Base-by-base conservation (phyloP, 1,284 basidiomycete species). In the Fistulina hepatica region DNA sequence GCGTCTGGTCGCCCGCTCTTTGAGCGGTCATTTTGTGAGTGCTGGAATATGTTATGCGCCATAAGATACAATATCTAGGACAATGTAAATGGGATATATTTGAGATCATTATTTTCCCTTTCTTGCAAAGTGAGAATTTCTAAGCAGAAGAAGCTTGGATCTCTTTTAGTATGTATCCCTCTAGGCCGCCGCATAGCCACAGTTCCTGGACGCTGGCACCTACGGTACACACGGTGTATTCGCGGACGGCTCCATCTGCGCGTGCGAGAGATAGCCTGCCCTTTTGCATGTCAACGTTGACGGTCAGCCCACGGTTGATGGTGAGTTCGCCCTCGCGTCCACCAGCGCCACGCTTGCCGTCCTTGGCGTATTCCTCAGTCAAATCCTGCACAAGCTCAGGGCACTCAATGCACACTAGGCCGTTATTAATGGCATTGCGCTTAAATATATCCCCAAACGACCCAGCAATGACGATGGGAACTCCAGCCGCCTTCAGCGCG, bases 371-470 rank as follows among this genome's bases (percentile, higher is more conserved):
- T 37, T 65, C 58, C 17, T 60, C 56, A 2, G 94, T 95, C 41
- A 98, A 67, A 49, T 95, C 90, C 20, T 71, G 65, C 16, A 98
- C 82, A 34, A 99, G 74, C 50, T 85, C 82, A 0, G 92, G 91
- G 41, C 77, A 88, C 61, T 97, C 94, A 36, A 97, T 59, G 54
- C 94, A 97, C 42, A 99, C 89, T 7, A 99, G 71, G 4, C 92
- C 94, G 57, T 99, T 98, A 65, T 98, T 98, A 67, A 98, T 98
- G 11, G 91, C 83, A 59, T 99, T 98, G 22, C 94, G 81, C 67
- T 98, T 97, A 72, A 97, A 99, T 50, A 98, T 97, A 59, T 98
- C 95, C 12, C 95, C 94, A 53, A 99, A 98, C 21, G 89, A 93
- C 31, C 93, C 95, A 20, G 91, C 91, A 43, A 99, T 74, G 38